Evolutionary conservation across 192 early-diverging fungal species (phyloP), one percentile per base, ranked within the genome.

Genomic region (Phlyctochytrium planicorne): DNA sequence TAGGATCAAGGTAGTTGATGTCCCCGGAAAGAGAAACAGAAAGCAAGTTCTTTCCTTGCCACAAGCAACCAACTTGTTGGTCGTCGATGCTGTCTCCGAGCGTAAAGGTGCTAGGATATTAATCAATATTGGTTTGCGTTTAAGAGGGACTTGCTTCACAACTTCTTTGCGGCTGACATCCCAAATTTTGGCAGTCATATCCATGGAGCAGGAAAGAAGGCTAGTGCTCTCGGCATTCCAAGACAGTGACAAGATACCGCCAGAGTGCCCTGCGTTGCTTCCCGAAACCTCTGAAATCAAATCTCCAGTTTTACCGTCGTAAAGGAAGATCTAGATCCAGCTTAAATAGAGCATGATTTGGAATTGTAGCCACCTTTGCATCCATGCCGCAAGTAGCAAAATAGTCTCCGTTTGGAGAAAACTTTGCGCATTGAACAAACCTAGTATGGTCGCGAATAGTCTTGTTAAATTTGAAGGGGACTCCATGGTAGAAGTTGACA

Each of bases 1-100:
- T 70, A 52, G 77, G 74, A 63, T 91, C 89, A 34, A 98, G 76
- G 59, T 91, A 93, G 78, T 94, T 94, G 62, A 98, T 75, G 63
- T 92, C 85, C 30, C 97, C 97, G 17, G 84, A 90, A 20, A 96
- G 78, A 14, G 94, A 94, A 30, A 93, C 74, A 55, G 88, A 87
- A 52, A 98, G 59, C 3, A 97, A 67, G 60, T 86, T 68, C 56
- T 86, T 74, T 35, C 88, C 91, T 31, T 85, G 84, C 95, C 95
- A 97, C 68, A 96, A 72, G 64, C 90, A 91, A 57, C 97, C 97
- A 25, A 98, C 89, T 79, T 98, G 97, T 75, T 97, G 95, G 62
- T 92, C 80, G 30, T 89, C 88, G 52, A 90, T 53, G 24, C 66
- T 40, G 29, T 66, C 70, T 4, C 63, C 53, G 57, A 80, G 53